Evolutionary conservation across 176 grass and related monocot genomes (phyloP), one percentile per base, ranked within the genome.

Genomic region (Oryza coarctata): DNA sequence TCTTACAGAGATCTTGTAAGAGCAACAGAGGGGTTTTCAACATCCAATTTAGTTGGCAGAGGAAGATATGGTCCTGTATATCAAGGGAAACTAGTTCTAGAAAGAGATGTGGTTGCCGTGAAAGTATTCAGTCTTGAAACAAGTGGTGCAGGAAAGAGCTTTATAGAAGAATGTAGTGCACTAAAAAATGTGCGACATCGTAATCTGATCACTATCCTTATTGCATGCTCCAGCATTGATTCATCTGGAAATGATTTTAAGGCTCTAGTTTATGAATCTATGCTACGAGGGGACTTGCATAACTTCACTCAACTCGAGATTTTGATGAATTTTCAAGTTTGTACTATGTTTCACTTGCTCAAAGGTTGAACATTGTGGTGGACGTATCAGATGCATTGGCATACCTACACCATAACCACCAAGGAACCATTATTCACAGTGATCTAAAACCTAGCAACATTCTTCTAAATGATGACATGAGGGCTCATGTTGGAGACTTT

Each of bases 371-470:
- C 40, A 73, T 86, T 29, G 15, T 52, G 32, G 57, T 65, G 40
- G 83, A 86, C 63, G 57, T 86, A 18, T 45, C 75, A n/a, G 67
- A 85, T n/a, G 75, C 83, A 63, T 28, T 79, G 30, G 65, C 20
- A 0, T 85, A 79, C 5, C 30, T 86, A 6, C 76, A 79, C 31
- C 58, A 86, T 23, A 52, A 22, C 30, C 29, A 79, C 57, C 57
- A 49, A 2, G 67, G 39, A 72, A 79, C 23, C 10, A 73, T 86
- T 73, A 6, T 79, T 30, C 83, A 79, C n/a, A 64, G 75, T 31
- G 75, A 86, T 72, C 10, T 86, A 2, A 79, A 85, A 12, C 75
- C 83, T 40, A 85, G 83, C n/a, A 78, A 64, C 67, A 78, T 85
- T 63, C 66, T 85, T 12, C 12, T 79, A 27, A 36, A 82, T 30